phyloP scores from a whole-genome alignment of 305 asterid species.

The Rubia peregrina region DNA sequence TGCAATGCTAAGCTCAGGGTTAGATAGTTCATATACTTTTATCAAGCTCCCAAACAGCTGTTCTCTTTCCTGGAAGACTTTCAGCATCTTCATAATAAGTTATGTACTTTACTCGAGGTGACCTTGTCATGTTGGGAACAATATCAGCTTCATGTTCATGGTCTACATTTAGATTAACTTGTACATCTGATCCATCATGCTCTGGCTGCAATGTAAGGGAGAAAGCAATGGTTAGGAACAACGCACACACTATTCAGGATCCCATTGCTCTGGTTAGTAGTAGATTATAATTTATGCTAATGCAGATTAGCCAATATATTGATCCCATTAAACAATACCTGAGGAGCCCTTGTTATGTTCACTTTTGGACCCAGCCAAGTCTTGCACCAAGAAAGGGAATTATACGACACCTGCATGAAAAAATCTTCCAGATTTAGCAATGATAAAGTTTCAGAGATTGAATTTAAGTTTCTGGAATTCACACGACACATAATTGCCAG shows the following conservation, averaged over 20 bases:
- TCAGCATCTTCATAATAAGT: slow-evolving; percentile 97
- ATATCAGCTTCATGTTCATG: slow-evolving; percentile 72
- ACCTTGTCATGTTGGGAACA: slow-evolving; percentile 85
- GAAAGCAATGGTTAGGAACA: neutral
- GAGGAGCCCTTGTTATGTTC: slow-evolving; percentile 97
- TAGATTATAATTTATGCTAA: neutral
- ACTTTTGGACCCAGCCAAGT: slow-evolving; percentile 93
- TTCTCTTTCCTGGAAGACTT: slow-evolving; percentile 86
- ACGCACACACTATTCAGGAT: neutral
- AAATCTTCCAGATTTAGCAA: slow-evolving; percentile 21
- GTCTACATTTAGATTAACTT: slow-evolving; percentile 66
- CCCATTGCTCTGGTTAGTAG: neutral
- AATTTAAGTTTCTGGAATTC: neutral
- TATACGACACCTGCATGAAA: slow-evolving; percentile 65
- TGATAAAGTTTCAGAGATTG: slow-evolving; percentile 4
- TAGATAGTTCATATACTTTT: slow-evolving; percentile 47
- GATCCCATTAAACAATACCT: slow-evolving; percentile 42
- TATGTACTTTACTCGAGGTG: slow-evolving; percentile 78
- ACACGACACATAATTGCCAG: slow-evolving; percentile 18
- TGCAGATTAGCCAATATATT: neutral
- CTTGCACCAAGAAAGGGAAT: slow-evolving; percentile 99
- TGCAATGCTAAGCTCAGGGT: neutral
- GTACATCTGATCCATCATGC: slow-evolving; percentile 94
- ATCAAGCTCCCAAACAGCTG: slow-evolving; percentile 99
- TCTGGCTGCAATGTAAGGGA: slow-evolving; percentile 57